A percentile compares a stretch with the other conserved stretches of the same genome.
phyloP scores from a whole-genome alignment of 257 asterid genomes.

The Solanum dulcamara region DNA sequence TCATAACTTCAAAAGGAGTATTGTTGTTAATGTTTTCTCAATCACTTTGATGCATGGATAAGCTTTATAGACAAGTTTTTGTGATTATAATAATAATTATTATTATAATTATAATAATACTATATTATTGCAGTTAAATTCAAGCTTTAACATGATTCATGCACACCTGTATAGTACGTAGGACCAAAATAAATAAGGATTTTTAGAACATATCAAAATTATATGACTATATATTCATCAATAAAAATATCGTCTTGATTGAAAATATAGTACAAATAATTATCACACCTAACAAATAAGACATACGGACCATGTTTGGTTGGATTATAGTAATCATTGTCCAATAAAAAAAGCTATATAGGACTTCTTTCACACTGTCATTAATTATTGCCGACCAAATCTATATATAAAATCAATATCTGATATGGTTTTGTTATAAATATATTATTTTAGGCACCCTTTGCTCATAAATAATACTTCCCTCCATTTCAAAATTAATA shows the following conservation, averaged over 20 bases:
- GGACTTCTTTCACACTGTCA: background rate
- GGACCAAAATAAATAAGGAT: background rate
- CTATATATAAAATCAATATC: background rate
- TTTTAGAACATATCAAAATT: background rate
- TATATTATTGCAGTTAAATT: background rate
- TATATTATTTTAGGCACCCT: background rate
- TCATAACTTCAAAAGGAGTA: background rate
- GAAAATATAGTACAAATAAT: background rate
- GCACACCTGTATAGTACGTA: no score
- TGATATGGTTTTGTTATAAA: background rate
- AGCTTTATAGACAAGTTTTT: background rate
- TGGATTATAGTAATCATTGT: background rate
- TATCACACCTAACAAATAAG: background rate
- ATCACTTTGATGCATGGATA: background rate
- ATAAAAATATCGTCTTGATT: background rate
- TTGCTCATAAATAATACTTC: background rate
- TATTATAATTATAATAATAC: background rate
- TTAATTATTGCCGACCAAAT: background rate
- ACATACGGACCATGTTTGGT: background rate
- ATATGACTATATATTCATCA: background rate
- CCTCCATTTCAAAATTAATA: no score
- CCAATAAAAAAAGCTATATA: background rate
- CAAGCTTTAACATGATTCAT: background rate
- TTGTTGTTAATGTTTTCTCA: background rate
- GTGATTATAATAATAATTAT: background rate